Base-by-base conservation (phyloP, 768 basidiomycete species). In the Infundibulicybe gibba region DNA sequence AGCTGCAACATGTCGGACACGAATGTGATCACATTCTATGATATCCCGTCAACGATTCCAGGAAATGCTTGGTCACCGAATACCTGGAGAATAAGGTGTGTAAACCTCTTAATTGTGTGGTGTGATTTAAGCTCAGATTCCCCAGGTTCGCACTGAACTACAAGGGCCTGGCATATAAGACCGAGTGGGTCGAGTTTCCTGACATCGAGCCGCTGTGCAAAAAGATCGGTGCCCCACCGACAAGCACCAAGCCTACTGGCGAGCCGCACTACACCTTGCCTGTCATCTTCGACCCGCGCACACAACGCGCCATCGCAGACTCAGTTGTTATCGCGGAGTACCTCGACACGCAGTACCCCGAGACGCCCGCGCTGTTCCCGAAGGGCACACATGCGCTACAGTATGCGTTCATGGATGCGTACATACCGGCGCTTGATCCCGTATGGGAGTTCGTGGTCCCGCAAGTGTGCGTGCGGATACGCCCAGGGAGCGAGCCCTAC, bases 261-360 rank as follows among this genome's bases (percentile, higher is more conserved):
- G 41, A 42, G 9, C 63, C 56, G 1, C 49, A 49, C 33, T 77
- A 79, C 58, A 78, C 75, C 10, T 60, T 78, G 0, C 80, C 81
- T 0, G 64, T 71, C 21, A 77, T 83, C 45, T 55, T 71, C 51
- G 79, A 81, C 53, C 67, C 69, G 0, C 57, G 57, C 31, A 77
- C 74, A 5, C 64, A 63, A 5, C 49, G 55, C 2, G 46, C 61
- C 5, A 32, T 80, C 25, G 51, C 68, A 9, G 74, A 80, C 30
- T 79, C 79, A 0, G 51, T 61, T 33, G 54, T 50, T 30, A 81
- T 83, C 47, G 77, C 74, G 1, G 51, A 64, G 13, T 79, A 82
- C 56, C 65, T 81, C 46, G 80, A 81, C 45, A 59, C 62, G 2
- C 63, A 66, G 1, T 81, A 79, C 52, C 75, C 79, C 0, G 58